These are phyloP conservation scores for Puccinia novopanici DNA, from an alignment of 1,284 basidiomycete genomes.

Conservation along the genomic window DNA sequence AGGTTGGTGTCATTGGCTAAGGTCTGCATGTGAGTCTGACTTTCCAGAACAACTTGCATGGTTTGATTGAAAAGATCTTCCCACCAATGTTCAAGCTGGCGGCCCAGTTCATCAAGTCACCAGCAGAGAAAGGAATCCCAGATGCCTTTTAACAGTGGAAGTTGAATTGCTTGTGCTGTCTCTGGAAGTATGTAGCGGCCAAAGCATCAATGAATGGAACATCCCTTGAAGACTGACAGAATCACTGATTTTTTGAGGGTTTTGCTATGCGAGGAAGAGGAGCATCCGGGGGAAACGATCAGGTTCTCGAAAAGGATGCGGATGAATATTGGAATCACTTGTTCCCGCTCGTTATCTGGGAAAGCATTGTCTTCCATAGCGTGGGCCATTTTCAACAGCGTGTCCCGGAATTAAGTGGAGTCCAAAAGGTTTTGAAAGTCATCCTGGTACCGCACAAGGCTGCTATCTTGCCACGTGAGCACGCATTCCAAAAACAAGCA, in stretches of 20 bases:
- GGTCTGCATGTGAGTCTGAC: conserved; percentile 63
- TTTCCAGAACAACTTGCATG: conserved; percentile 68
- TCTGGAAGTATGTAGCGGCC: conserved; percentile 61
- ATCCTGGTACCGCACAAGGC: conserved; percentile 71
- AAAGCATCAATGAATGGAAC: conserved; percentile 83
- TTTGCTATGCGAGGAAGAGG: no score
- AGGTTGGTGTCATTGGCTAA: background rate
- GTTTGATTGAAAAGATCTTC: conserved; percentile 70
- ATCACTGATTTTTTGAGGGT: conserved; percentile 76
- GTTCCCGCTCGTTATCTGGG: no score
- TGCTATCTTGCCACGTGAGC: conserved; percentile 77
- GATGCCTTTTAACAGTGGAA: conserved; percentile 69
- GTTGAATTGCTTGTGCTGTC: conserved; percentile 49
- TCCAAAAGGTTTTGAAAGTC: conserved; percentile 75
- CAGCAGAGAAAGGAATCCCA: conserved; percentile 79
- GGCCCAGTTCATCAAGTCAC: conserved; percentile 79
- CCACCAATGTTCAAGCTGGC: conserved; percentile 72
- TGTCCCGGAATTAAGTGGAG: no score
- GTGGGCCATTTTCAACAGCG: no score
- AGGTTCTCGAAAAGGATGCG: no score
- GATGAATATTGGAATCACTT: no score
- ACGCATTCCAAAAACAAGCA: conserved; percentile 76
- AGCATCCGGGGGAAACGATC: no score
- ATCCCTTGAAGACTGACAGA: conserved; percentile 71
- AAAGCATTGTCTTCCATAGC: no score